phyloP scores from a whole-genome alignment of 208 protist species.

The Leishmania tarentolae region DNA sequence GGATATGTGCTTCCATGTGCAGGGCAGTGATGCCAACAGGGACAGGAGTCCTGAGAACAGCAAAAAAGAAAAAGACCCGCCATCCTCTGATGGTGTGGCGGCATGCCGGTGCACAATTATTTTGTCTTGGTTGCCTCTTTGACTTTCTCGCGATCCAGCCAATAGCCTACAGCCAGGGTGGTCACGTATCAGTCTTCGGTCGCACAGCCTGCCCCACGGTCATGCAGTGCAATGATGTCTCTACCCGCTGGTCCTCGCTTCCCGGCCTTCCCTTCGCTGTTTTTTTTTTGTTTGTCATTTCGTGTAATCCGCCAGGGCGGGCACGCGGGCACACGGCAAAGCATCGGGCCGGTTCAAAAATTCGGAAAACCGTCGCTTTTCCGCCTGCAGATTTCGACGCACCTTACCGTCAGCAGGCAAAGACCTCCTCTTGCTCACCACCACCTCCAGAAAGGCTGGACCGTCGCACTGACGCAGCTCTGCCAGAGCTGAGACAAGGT shows the following conservation, averaged over 20 bases:
- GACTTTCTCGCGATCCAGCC: not conserved
- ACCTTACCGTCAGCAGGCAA: not conserved
- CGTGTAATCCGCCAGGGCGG: not conserved
- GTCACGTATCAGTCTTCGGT: not conserved
- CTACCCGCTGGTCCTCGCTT: not conserved
- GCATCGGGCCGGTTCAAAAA: slow-evolving; percentile 18
- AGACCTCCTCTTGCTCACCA: slow-evolving; percentile 46
- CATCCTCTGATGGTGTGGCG: not conserved
- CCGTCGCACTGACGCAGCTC: slow-evolving; percentile 64
- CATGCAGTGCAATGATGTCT: not conserved
- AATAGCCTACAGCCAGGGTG: not conserved
- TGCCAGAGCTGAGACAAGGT: slow-evolving; percentile 54
- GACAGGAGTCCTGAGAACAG: not conserved
- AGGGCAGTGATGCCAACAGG: not conserved
- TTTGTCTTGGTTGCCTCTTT: not conserved
- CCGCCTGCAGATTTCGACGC: slow-evolving; percentile 18
- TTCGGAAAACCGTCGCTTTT: slow-evolving; percentile 23
- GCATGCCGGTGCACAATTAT: not conserved
- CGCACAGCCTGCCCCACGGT: not conserved
- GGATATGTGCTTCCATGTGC: not conserved
- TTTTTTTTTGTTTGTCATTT: not conserved
- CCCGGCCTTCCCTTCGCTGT: not conserved
- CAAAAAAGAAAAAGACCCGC: not conserved
- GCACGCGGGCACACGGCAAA: not conserved
- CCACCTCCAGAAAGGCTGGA: slow-evolving; percentile 82